phyloP scores from a whole-genome alignment of 2,329 filamentous ascomycete genomes.

The Aspergillus sp. region DNA sequence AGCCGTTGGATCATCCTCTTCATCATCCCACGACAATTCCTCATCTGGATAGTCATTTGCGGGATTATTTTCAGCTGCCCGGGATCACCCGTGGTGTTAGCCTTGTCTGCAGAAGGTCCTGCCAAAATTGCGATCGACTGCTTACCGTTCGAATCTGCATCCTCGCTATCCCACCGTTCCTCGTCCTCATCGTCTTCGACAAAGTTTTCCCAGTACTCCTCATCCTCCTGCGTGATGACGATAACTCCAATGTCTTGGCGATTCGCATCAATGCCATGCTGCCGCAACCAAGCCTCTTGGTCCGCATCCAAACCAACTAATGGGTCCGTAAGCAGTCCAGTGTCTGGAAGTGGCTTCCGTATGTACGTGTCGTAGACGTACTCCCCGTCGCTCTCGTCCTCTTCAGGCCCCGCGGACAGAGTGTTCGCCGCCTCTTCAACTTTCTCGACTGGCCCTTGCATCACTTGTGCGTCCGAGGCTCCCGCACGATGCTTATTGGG shows the following conservation, averaged over 20 bases:
- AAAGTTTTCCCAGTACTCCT: constrained; percentile 60
- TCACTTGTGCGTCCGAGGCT: constrained; percentile 1
- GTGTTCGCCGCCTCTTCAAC: neutral
- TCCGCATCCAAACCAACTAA: constrained; percentile 31
- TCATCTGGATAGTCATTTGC: constrained; percentile 55
- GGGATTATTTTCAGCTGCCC: constrained; percentile 51
- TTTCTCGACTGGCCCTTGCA: constrained; percentile 8
- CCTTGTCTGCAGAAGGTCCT: neutral
- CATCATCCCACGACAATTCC: constrained; percentile 51
- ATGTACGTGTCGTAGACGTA: constrained; percentile 66
- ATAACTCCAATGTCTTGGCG: constrained; percentile 44
- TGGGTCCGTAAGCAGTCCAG: constrained; percentile 37
- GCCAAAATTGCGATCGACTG: neutral
- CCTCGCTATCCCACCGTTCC: constrained; percentile 59
- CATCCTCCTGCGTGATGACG: constrained; percentile 44
- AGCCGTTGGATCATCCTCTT: constrained; percentile 43
- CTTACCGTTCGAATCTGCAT: constrained; percentile 63
- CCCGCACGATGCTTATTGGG: constrained; percentile 31
- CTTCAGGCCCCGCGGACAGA: constrained; percentile 18
- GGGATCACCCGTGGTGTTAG: constrained; percentile 6
- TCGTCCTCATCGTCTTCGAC: constrained; percentile 56
- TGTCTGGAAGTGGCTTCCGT: constrained; percentile 47
- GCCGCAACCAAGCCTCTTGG: constrained; percentile 27
- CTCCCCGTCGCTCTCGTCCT: constrained; percentile 51
- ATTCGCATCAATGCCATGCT: constrained; percentile 31